These are phyloP conservation scores for Diaporthe capsici DNA, from an alignment of 2,329 filamentous ascomycete species.

Conservation along the genomic window DNA sequence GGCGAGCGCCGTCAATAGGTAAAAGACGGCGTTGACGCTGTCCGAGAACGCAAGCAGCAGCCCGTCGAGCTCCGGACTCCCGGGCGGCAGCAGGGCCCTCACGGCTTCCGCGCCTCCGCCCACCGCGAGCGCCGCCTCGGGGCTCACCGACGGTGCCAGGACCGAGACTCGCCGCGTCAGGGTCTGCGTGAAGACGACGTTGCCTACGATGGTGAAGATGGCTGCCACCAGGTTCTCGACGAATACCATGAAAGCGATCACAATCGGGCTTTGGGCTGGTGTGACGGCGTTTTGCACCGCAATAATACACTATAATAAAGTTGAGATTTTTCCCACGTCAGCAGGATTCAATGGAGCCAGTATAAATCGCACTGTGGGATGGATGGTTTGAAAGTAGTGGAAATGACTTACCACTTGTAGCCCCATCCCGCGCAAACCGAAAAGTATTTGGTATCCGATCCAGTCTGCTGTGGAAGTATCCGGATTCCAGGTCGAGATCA, in stretches of 20 bases:
- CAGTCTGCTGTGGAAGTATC: slow-evolving; percentile 63
- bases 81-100: not conserved
- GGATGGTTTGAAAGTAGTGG: too few relatives aligned
- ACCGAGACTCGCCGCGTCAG: not conserved
- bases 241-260: slow-evolving; percentile 67
- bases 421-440: slow-evolving; percentile 58
- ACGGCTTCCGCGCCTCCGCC: slow-evolving; percentile 17
- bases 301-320: slow-evolving; percentile 48
- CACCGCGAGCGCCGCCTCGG: slow-evolving; percentile 2
- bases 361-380: not conserved
- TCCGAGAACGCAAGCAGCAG: slow-evolving; percentile 32
- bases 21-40: slow-evolving; percentile 33
- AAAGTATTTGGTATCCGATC: slow-evolving; percentile 72
- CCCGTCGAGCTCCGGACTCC: slow-evolving; percentile 16
- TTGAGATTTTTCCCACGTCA: not conserved
- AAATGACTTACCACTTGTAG: slow-evolving; percentile 54
- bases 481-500: slow-evolving; percentile 67
- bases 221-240: slow-evolving; percentile 75
- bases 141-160: slow-evolving; percentile 23
- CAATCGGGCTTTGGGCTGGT: slow-evolving; percentile 61
- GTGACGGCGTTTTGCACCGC: slow-evolving; percentile 65
- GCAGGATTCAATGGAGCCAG: not conserved
- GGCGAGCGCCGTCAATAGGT: slow-evolving; percentile 1
- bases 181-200: slow-evolving; percentile 9
- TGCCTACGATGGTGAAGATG: slow-evolving; percentile 62